These are phyloP conservation scores for Hemisphaericaspora subhashii DNA, from an alignment of 1,139 yeast species.

Conservation along the genomic window DNA sequence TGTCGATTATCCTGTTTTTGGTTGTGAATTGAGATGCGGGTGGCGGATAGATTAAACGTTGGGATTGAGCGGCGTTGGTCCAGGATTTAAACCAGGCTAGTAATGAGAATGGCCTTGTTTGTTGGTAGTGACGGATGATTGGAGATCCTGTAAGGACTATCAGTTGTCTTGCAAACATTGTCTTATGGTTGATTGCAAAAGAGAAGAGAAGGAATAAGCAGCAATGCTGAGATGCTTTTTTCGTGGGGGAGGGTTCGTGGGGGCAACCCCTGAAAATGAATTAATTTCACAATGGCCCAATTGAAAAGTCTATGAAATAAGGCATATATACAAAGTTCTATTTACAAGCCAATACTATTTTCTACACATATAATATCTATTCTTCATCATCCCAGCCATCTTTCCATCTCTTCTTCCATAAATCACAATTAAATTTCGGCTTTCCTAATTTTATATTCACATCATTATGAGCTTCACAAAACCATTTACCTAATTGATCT, in stretches of 20 bases:
- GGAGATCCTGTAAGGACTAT: not conserved
- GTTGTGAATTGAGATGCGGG: constrained; percentile 38
- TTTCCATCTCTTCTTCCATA: constrained; percentile 94
- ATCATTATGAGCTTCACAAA: constrained; percentile 91
- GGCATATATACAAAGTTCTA: constrained; percentile 3
- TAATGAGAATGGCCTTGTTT: constrained; percentile 9
- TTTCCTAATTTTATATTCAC: constrained; percentile 86
- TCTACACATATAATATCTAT: not conserved
- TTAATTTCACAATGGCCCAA: not conserved
- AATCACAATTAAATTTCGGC: constrained; percentile 77
- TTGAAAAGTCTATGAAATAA: not conserved
- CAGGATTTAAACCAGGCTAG: constrained; percentile 14
- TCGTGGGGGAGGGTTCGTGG: too few relatives aligned
- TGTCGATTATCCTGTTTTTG: constrained; percentile 40
- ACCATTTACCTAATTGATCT: constrained; percentile 85
- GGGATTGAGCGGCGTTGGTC: constrained; percentile 15
- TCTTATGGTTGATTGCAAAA: not conserved
- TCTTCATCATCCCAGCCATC: constrained; percentile 40
- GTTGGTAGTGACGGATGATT: not conserved
- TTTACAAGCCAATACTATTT: constrained; percentile 1
- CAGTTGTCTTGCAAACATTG: constrained; percentile 5
- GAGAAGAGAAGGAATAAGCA: not conserved
- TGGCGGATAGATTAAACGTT: constrained; percentile 41
- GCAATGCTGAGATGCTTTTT: too few relatives aligned
- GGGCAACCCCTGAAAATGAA: too few relatives aligned